Conservation (phyloP, 805 yeast genomes). For the Candida insectorum region DNA sequence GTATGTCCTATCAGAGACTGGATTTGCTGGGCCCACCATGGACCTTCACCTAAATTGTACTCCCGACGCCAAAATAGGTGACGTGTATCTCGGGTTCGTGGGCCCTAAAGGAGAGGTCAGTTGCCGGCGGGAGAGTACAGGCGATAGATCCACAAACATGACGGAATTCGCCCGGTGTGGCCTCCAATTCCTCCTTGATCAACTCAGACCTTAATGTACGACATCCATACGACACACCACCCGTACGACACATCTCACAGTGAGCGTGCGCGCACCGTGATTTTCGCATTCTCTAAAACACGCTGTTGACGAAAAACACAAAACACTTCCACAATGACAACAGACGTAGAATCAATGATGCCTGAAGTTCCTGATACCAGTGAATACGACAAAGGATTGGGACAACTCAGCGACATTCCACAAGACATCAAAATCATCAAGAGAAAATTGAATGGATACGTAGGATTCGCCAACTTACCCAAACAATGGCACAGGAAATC, state of each 20-base stretch:
- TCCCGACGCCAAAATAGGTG: conserved; percentile 43
- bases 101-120: conserved; percentile 61
- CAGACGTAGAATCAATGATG: conserved; percentile 15
- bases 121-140: conserved; percentile 42
- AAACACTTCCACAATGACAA: conserved; percentile 8
- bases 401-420: conserved; percentile 5
- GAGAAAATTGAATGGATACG: conserved; percentile 85
- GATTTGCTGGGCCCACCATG: conserved; percentile 76
- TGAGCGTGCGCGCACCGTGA: conserved; percentile 3
- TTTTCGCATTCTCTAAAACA: not conserved
- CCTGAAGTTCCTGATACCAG: conserved; percentile 15
- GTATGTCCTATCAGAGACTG: conserved; percentile 79
- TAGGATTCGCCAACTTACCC: conserved; percentile 96
- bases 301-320: conserved; percentile 10
- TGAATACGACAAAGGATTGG: conserved; percentile 11
- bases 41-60: conserved; percentile 36
- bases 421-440: conserved; percentile 61
- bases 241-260: too few species aligned
- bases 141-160: conserved; percentile 65
- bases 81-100: conserved; percentile 66
- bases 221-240: too few species aligned
- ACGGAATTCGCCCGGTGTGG: conserved; percentile 69
- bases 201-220: too few species aligned
- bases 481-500: conserved; percentile 98
- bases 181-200: conserved; percentile 54